Evolutionary conservation across 352 stramenopile genomes (phyloP).

Genomic region (Phytophthora aleatoria): DNA sequence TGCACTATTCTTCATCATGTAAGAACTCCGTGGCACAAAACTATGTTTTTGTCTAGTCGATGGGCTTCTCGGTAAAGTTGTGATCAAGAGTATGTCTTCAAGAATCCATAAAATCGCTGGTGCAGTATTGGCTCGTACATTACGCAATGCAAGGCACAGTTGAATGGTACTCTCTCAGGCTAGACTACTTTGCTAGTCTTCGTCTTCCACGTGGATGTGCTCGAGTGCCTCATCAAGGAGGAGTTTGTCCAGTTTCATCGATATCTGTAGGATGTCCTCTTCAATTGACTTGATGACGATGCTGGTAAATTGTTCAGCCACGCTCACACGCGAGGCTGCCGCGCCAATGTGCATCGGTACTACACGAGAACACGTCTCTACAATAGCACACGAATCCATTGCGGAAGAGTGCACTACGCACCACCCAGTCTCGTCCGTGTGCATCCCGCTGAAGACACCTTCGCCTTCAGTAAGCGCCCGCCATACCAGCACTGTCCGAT

Average conservation of each 20-base stretch:
- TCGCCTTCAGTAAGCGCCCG: conserved; percentile 13
- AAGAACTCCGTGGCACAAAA: too few species aligned
- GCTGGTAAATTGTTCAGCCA: conserved; percentile 8
- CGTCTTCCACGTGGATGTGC: not conserved
- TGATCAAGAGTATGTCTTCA: too few species aligned
- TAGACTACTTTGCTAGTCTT: too few species aligned
- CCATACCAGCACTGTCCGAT: conserved; percentile 21
- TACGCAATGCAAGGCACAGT: too few species aligned
- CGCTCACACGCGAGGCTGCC: not conserved
- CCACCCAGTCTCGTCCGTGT: conserved; percentile 25
- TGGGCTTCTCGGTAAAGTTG: too few species aligned
- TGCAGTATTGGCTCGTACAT: too few species aligned
- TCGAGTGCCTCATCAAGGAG: conserved; percentile 11
- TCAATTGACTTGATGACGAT: conserved; percentile 11
- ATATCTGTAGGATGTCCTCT: conserved; percentile 8
- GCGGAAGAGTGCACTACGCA: conserved; percentile 6
- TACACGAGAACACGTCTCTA: conserved; percentile 11
- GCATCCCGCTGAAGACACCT: conserved; percentile 6
- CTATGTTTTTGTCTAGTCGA: too few species aligned
- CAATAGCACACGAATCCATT: conserved; percentile 1
- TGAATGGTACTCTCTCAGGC: too few species aligned
- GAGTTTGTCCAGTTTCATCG: conserved; percentile 11
- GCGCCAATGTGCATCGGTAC: conserved; percentile 6
- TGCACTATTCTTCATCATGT: too few species aligned
- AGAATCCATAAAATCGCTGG: too few species aligned